phyloP scores from a whole-genome alignment of 495 filamentous ascomycete genomes.

The Hypoxylon crocopeplum region DNA sequence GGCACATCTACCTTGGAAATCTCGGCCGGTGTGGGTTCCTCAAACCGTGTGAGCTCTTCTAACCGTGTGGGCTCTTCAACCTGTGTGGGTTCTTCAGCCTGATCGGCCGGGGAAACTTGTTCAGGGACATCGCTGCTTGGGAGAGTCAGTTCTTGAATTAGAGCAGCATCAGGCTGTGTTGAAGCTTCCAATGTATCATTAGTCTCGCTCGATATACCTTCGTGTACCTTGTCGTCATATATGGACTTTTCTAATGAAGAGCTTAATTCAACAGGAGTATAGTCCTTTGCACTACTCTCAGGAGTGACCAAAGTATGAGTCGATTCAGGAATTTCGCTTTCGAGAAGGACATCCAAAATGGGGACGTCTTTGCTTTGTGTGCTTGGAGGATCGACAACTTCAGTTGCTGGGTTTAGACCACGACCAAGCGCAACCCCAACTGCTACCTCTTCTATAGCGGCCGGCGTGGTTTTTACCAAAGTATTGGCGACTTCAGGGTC shows the following conservation, averaged over 20 bases:
- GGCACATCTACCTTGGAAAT: background rate
- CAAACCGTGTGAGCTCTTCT: background rate
- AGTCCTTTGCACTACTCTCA: conserved; percentile 1
- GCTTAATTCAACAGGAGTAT: background rate
- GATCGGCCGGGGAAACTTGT: background rate
- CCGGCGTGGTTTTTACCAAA: conserved; percentile 12
- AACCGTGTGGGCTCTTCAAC: too few species aligned
- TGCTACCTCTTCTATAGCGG: conserved; percentile 29
- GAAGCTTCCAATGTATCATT: background rate
- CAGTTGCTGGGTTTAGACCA: conserved; percentile 1
- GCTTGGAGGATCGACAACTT: conserved; percentile 1
- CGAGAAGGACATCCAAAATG: background rate
- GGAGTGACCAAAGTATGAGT: conserved; percentile 13
- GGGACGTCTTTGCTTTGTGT: conserved; percentile 1
- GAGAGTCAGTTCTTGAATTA: conserved; percentile 14
- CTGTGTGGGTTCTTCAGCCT: background rate
- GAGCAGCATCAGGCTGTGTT: conserved; percentile 1
- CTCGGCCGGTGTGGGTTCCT: background rate
- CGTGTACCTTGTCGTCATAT: background rate
- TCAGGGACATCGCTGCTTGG: conserved; percentile 1
- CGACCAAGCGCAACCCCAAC: conserved; percentile 34
- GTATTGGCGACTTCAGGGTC: conserved; percentile 4
- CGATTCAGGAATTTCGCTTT: conserved; percentile 3
- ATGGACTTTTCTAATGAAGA: conserved; percentile 7
- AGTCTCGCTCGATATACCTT: background rate